These are phyloP conservation scores for Penicillium macrosclerotiorum DNA, from an alignment of 495 filamentous ascomycete species.

Conservation along the genomic window DNA sequence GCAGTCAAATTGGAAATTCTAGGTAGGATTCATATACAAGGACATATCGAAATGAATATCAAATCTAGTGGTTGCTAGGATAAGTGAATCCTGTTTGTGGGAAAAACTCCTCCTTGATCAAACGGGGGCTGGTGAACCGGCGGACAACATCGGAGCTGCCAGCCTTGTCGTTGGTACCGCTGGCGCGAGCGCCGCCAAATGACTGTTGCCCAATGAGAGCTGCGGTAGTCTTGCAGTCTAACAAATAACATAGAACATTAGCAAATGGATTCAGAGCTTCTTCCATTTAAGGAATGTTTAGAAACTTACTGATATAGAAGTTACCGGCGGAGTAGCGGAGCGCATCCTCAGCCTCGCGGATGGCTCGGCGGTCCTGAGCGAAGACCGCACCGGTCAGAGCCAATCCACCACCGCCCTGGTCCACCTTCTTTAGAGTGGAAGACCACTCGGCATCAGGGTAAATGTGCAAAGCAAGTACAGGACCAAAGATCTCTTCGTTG, in stretches of 20 bases:
- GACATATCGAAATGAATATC: background rate
- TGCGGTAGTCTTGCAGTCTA: slow-evolving; percentile 76
- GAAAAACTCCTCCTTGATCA: slow-evolving; percentile 80
- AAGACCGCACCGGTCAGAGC: slow-evolving; percentile 79
- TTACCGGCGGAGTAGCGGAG: slow-evolving; percentile 79
- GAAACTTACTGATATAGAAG: slow-evolving; percentile 70
- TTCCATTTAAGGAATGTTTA: no score
- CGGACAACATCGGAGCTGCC: slow-evolving; percentile 64
- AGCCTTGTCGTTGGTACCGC: slow-evolving; percentile 82
- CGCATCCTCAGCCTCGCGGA: slow-evolving; percentile 68
- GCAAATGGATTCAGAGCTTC: background rate
- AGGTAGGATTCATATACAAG: background rate
- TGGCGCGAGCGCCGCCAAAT: slow-evolving; percentile 72
- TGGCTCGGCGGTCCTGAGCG: slow-evolving; percentile 62
- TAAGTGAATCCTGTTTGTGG: slow-evolving; percentile 59
- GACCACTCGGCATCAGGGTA: slow-evolving; percentile 64
- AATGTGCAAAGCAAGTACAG: slow-evolving; percentile 65
- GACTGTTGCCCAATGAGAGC: slow-evolving; percentile 82
- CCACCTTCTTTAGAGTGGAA: slow-evolving; percentile 53
- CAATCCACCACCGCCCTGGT: slow-evolving; percentile 60
- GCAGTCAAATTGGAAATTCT: no score
- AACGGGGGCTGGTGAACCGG: slow-evolving; percentile 69
- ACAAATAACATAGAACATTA: background rate
- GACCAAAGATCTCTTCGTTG: slow-evolving; percentile 74
- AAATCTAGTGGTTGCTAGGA: slow-evolving; percentile 59